These are phyloP conservation scores for Colletotrichum ledebouriae DNA, from an alignment of 2,329 filamentous ascomycete species.

Conservation along the genomic window DNA sequence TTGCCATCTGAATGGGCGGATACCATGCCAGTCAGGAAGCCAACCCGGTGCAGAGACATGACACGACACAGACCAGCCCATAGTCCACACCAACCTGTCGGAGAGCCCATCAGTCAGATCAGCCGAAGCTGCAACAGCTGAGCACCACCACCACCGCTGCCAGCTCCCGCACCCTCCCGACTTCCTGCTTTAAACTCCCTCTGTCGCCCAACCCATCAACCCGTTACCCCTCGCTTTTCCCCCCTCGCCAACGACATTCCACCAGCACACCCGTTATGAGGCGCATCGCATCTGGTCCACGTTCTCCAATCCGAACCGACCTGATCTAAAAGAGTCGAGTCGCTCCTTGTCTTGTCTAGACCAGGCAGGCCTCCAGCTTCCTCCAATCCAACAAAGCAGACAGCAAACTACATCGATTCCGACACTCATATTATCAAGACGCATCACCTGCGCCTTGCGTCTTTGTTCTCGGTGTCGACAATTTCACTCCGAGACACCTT, in stretches of 20 bases:
- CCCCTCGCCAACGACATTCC: slow-evolving; percentile 18
- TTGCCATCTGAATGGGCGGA: slow-evolving; percentile 24
- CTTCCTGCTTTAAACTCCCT: slow-evolving; percentile 35
- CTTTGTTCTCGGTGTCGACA: slow-evolving; percentile 9
- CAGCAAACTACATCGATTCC: slow-evolving; percentile 27
- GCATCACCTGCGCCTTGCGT: slow-evolving; percentile 26
- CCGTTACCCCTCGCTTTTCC: slow-evolving; percentile 23
- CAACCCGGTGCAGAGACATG: slow-evolving; percentile 25
- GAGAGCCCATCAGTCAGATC: slow-evolving; percentile 32
- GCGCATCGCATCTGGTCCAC: slow-evolving; percentile 43
- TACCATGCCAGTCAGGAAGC: slow-evolving; percentile 26
- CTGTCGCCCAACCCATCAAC: slow-evolving; percentile 34
- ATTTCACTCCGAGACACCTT: slow-evolving; percentile 30
- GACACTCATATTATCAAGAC: slow-evolving; percentile 13
- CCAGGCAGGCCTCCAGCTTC: slow-evolving; percentile 33
- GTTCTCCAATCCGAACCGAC: slow-evolving; percentile 37
- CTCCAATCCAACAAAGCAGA: slow-evolving; percentile 22
- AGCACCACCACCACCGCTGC: slow-evolving; percentile 17
- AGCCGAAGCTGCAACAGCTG: slow-evolving; percentile 39
- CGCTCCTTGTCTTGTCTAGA: slow-evolving; percentile 38
- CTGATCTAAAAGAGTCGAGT: slow-evolving; percentile 42
- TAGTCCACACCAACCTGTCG: slow-evolving; percentile 20
- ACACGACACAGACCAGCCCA: slow-evolving; percentile 21
- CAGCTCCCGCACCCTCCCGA: slow-evolving; percentile 30
- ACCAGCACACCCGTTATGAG: slow-evolving; percentile 33